Conservation (phyloP, 1,284 basidiomycete genomes). For the Rhodotorula sp. region DNA sequence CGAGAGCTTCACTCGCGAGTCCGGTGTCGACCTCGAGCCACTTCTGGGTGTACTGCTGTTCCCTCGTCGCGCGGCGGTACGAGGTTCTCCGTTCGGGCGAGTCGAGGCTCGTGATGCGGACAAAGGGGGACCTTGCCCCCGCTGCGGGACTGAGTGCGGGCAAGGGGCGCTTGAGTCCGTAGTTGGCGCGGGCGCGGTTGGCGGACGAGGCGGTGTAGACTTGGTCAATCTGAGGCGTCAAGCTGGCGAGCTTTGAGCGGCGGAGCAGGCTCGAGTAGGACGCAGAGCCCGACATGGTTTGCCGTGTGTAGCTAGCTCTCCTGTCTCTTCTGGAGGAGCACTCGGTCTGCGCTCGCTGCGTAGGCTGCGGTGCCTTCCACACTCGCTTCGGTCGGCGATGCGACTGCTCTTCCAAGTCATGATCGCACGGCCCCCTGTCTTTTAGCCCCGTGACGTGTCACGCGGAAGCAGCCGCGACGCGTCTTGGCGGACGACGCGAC, state of each 20-base stretch:
- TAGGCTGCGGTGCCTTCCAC: too few relatives aligned
- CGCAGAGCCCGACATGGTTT: conserved; percentile 11
- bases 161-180: conserved; percentile 41
- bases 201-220: conserved; percentile 37
- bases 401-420: neutral
- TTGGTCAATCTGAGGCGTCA: conserved; percentile 39
- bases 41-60: conserved; percentile 25
- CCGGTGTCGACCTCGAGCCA: conserved; percentile 28
- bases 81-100: conserved; percentile 30
- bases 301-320: too few relatives aligned
- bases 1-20: conserved; percentile 18
- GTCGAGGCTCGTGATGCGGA: conserved; percentile 35
- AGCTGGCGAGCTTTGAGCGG: conserved; percentile 42
- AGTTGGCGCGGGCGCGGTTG: conserved; percentile 33
- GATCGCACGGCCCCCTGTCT: neutral
- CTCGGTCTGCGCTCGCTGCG: too few relatives aligned
- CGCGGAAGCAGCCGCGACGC: too few relatives aligned
- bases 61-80: conserved; percentile 36
- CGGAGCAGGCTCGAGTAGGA: conserved; percentile 41
- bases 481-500: too few relatives aligned
- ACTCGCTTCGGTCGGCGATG: too few relatives aligned
- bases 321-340: too few relatives aligned
- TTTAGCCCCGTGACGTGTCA: too few relatives aligned
- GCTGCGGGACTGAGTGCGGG: conserved; percentile 14
- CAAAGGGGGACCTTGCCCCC: conserved; percentile 27